Conservation (phyloP, 2,329 filamentous ascomycete species). For the Diaporthe aspalathi region DNA sequence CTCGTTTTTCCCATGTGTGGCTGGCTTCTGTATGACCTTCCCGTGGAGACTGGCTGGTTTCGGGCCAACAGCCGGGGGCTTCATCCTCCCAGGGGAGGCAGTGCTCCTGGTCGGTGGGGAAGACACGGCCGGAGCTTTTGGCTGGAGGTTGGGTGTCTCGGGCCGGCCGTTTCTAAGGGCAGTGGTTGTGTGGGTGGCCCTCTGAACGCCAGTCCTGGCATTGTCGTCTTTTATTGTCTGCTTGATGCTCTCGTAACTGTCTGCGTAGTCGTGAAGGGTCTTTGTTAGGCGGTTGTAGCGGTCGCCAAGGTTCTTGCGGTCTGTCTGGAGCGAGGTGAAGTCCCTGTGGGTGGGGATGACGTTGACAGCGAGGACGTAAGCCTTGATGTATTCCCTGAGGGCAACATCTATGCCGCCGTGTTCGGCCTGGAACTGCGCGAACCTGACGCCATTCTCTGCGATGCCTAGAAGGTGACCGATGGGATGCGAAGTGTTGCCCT, state of each 20-base stretch:
- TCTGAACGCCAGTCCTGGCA: constrained; percentile 67
- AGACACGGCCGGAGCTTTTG: background rate
- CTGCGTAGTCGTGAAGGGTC: constrained; percentile 60
- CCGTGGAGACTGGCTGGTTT: constrained; percentile 77
- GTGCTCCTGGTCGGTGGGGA: background rate
- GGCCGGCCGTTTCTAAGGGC: constrained; percentile 16
- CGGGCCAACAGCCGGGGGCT: constrained; percentile 67
- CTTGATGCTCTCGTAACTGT: constrained; percentile 68
- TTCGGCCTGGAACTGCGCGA: constrained; percentile 71
- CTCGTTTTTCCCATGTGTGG: constrained; percentile 48
- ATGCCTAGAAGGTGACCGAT: constrained; percentile 65
- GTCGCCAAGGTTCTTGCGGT: constrained; percentile 60
- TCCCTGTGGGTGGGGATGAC: constrained; percentile 81
- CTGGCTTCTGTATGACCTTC: constrained; percentile 60
- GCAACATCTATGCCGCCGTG: constrained; percentile 78
- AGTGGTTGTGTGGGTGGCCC: constrained; percentile 46
- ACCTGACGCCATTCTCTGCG: constrained; percentile 65
- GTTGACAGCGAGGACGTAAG: constrained; percentile 82
- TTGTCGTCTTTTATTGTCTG: constrained; percentile 73
- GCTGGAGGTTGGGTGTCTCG: background rate
- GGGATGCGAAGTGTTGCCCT: constrained; percentile 61
- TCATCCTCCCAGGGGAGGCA: constrained; percentile 48
- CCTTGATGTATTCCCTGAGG: constrained; percentile 83
- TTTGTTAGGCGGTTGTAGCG: constrained; percentile 63
- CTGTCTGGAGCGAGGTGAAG: constrained; percentile 72